These are phyloP conservation scores for Lizanozyma gosingica DNA, from an alignment of 1,139 yeast genomes.

Conservation along the genomic window DNA sequence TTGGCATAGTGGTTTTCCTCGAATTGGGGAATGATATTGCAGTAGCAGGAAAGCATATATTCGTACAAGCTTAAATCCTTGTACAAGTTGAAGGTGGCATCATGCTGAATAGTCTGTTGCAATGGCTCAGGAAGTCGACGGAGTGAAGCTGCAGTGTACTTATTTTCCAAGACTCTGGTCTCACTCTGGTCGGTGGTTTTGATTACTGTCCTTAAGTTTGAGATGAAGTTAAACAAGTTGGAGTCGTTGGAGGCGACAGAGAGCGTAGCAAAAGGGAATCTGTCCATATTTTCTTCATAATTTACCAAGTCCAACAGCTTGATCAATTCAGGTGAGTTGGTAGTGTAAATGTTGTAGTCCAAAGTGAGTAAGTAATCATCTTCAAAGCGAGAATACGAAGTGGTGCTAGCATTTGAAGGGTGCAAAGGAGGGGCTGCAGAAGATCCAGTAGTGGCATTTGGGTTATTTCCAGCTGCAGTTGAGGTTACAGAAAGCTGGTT, in stretches of 20 bases:
- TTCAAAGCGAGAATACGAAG: slow-evolving; percentile 12
- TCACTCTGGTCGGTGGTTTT: slow-evolving; percentile 14
- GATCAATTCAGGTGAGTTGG: slow-evolving; percentile 15
- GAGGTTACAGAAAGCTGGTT: background rate
- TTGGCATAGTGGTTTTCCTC: slow-evolving; percentile 31
- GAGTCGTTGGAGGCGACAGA: slow-evolving; percentile 31
- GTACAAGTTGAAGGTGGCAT: slow-evolving; percentile 24
- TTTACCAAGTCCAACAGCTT: slow-evolving; percentile 10
- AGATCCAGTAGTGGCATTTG: background rate
- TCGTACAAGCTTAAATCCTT: slow-evolving; percentile 28
- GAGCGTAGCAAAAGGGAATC: slow-evolving; percentile 29
- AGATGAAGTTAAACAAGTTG: slow-evolving; percentile 26
- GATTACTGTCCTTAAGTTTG: slow-evolving; percentile 21
- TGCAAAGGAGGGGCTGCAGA: slow-evolving; percentile 1
- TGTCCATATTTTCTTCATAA: slow-evolving; percentile 15
- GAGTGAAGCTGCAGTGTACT: slow-evolving; percentile 15
- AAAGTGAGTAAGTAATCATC: slow-evolving; percentile 30
- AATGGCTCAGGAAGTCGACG: slow-evolving; percentile 27
- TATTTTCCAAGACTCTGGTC: slow-evolving; percentile 10
- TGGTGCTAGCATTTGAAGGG: slow-evolving; percentile 1
- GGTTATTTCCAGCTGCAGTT: slow-evolving; percentile 1
- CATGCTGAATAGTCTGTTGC: slow-evolving; percentile 26
- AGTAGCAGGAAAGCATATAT: slow-evolving; percentile 36
- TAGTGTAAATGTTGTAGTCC: slow-evolving; percentile 29
- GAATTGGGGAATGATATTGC: slow-evolving; percentile 24